These are phyloP conservation scores for Citrus sinensis DNA, from an alignment of 345 rosid genomes.

Conservation along the genomic window DVS_A1.0 CM039166.1:24381501-24382000, in stretches of 20 bases:
- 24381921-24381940: no score
- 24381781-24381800: neutral
- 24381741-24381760: neutral
- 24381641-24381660: no score
- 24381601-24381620: neutral
- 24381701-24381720: neutral
- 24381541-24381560: constrained; percentile 51
- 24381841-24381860: neutral
- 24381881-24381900: no score
- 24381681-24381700: no score
- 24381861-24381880: neutral
- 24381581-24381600: constrained; percentile 14
- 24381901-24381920: no score
- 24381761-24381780: no score
- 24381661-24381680: no score
- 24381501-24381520: constrained; percentile 63
- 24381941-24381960: no score
- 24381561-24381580: constrained; percentile 60
- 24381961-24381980: no score
- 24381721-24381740: neutral
- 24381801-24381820: neutral
- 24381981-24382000: no score
- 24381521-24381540: constrained; percentile 75
- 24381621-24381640: neutral
- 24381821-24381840: neutral